Evolutionary conservation across 768 basidiomycete genomes (phyloP).

Genomic region (Pholiota conissans): DNA sequence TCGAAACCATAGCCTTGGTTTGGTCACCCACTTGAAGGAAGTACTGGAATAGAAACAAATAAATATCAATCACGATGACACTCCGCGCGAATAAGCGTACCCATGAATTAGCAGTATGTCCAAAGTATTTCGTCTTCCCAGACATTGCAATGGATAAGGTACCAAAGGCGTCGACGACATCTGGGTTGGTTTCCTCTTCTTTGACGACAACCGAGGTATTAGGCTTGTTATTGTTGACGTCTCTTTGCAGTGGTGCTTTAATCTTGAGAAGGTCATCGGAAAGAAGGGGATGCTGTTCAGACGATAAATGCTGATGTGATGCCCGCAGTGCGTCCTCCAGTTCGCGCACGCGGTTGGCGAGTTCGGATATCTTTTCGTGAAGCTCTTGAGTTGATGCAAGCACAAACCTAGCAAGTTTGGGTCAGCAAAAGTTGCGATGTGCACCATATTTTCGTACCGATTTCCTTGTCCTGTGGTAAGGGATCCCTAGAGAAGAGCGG

Average conservation of each 20-base stretch:
- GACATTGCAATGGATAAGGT: slow-evolving; percentile 72
- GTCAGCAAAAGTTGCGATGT: neutral
- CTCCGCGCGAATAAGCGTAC: slow-evolving; percentile 37
- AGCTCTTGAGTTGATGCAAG: slow-evolving; percentile 79
- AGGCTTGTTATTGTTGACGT: slow-evolving; percentile 43
- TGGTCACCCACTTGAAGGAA: slow-evolving; percentile 64
- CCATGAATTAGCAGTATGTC: slow-evolving; percentile 77
- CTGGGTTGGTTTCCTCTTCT: slow-evolving; percentile 64
- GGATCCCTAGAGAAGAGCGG: slow-evolving; percentile 50
- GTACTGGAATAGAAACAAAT: slow-evolving; percentile 44
- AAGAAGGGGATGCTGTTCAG: slow-evolving; percentile 66
- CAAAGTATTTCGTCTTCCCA: slow-evolving; percentile 75
- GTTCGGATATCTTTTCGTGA: slow-evolving; percentile 78
- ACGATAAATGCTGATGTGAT: slow-evolving; percentile 57
- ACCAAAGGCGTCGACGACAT: slow-evolving; percentile 79
- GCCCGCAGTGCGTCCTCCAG: slow-evolving; percentile 70
- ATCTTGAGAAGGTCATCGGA: slow-evolving; percentile 71
- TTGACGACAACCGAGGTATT: slow-evolving; percentile 38
- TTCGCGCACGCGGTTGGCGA: slow-evolving; percentile 72
- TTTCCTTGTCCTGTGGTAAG: slow-evolving; percentile 83
- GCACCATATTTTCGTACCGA: slow-evolving; percentile 44
- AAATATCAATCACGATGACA: slow-evolving; percentile 3
- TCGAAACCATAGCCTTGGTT: neutral
- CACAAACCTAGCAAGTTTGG: slow-evolving; percentile 54
- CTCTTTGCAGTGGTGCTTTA: slow-evolving; percentile 76